Conservation (phyloP, 257 asterid species). For the Solanum dulcamara region DNA sequence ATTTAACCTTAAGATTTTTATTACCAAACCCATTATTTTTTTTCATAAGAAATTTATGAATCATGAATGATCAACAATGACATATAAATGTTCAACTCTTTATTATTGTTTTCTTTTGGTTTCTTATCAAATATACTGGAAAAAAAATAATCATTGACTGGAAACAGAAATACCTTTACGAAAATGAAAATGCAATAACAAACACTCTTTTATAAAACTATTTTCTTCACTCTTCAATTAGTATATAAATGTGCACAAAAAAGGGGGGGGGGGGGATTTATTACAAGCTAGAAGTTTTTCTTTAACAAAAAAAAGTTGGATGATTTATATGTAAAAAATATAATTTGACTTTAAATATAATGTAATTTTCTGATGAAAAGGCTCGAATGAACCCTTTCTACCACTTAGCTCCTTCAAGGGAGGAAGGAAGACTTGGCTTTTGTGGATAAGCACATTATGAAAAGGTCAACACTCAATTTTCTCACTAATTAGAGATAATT, state of each 20-base stretch:
- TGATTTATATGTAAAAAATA: not conserved
- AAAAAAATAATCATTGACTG: not conserved
- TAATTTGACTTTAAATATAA: too few relatives aligned
- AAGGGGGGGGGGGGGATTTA: too few relatives aligned
- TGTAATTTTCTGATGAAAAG: too few relatives aligned
- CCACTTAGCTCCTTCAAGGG: too few relatives aligned
- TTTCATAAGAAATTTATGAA: not conserved
- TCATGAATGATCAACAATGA: not conserved
- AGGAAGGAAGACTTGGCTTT: slow-evolving; percentile 7
- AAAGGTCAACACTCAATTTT: not conserved
- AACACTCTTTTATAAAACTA: too few relatives aligned
- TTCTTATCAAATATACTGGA: not conserved
- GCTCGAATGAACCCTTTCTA: too few relatives aligned
- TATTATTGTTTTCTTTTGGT: not conserved
- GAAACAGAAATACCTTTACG: not conserved
- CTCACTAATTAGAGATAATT: not conserved
- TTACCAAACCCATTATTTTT: too few relatives aligned
- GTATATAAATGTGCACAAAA: too few relatives aligned
- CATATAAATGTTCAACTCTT: not conserved
- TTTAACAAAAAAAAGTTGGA: not conserved
- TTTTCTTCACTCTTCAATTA: too few relatives aligned
- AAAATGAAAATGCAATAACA: not conserved
- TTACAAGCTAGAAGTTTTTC: not conserved
- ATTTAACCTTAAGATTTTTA: too few relatives aligned
- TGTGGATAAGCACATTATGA: slow-evolving; percentile 8